Evolutionary conservation across 1,284 basidiomycete genomes (phyloP).

Genomic region (Retiboletus flavoniger): DNA sequence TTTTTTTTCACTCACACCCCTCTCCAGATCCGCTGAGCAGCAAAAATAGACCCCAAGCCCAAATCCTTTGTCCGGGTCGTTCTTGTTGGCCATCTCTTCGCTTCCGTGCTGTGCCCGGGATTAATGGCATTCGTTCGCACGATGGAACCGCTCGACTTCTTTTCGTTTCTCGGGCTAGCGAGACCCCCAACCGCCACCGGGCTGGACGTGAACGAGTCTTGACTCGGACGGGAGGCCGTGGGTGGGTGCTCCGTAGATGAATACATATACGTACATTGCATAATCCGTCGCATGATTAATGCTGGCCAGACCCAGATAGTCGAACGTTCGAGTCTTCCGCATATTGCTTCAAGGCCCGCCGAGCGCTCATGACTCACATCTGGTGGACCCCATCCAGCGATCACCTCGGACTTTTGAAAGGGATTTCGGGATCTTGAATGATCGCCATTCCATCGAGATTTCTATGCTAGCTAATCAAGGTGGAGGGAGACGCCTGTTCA

Average conservation of each 20-base stretch:
- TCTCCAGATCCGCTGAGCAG: slow-evolving; percentile 30
- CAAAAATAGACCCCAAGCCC: slow-evolving; percentile 31
- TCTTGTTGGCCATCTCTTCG: slow-evolving; percentile 20
- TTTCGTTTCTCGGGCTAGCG: slow-evolving; percentile 10
- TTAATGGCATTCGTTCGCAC: slow-evolving; percentile 26
- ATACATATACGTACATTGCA: slow-evolving; percentile 31
- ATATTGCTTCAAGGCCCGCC: background rate
- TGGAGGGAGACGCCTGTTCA: background rate
- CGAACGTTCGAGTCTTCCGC: background rate
- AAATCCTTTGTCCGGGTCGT: background rate
- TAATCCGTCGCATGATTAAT: slow-evolving; percentile 28
- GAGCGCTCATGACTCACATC: background rate
- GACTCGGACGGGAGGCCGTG: slow-evolving; percentile 13
- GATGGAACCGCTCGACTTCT: slow-evolving; percentile 18
- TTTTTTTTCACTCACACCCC: slow-evolving; percentile 11
- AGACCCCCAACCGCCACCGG: slow-evolving; percentile 1
- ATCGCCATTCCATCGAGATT: slow-evolving; percentile 23
- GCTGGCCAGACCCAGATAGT: slow-evolving; percentile 1
- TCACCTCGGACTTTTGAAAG: slow-evolving; percentile 29
- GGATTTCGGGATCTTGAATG: slow-evolving; percentile 16
- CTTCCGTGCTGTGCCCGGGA: slow-evolving; percentile 18
- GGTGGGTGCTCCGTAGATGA: slow-evolving; percentile 18
- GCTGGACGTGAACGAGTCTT: slow-evolving; percentile 5
- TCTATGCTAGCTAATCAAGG: slow-evolving; percentile 10
- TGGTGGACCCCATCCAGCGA: slow-evolving; percentile 18